Percentiles rank a stretch among this genome's conserved stretches.
These are phyloP conservation scores for Acarospora socialis DNA, from an alignment of 2,329 filamentous ascomycete genomes.

Conservation along the genomic window DNA sequence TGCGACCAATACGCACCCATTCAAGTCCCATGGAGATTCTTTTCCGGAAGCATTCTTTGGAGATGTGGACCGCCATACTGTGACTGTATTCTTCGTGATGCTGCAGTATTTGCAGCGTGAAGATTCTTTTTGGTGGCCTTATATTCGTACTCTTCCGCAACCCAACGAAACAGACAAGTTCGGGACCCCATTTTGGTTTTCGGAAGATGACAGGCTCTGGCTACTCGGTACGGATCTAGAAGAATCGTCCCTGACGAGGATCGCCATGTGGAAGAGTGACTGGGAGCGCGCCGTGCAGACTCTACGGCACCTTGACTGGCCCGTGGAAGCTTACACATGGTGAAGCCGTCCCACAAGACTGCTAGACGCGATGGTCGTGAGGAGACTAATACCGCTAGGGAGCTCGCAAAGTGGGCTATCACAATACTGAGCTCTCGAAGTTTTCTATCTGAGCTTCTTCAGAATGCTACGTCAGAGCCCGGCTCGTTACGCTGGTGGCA, in stretches of 20 bases:
- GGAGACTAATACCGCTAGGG: slow-evolving; percentile 14
- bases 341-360: slow-evolving; percentile 1
- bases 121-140: slow-evolving; percentile 53
- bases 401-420: slow-evolving; percentile 50
- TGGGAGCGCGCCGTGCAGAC: slow-evolving; percentile 23
- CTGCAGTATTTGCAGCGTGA: slow-evolving; percentile 47
- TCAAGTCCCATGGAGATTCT: neutral
- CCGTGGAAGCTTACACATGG: slow-evolving; percentile 7
- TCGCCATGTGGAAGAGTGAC: slow-evolving; percentile 20
- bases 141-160: slow-evolving; percentile 51
- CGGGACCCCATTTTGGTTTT: slow-evolving; percentile 50
- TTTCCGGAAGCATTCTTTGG: neutral
- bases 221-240: slow-evolving; percentile 19
- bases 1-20: neutral
- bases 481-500: slow-evolving; percentile 19
- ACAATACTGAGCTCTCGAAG: slow-evolving; percentile 51
- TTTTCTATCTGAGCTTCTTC: slow-evolving; percentile 32
- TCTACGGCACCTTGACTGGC: slow-evolving; percentile 16
- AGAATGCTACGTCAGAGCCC: slow-evolving; percentile 12
- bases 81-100: slow-evolving; percentile 46
- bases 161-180: slow-evolving; percentile 38
- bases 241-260: too few relatives aligned
- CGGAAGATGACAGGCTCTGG: slow-evolving; percentile 42
- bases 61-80: slow-evolving; percentile 1
- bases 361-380: too few relatives aligned